Evolutionary conservation across 768 basidiomycete species (phyloP).

Genomic region (Melanogaster broomeanus): DNA sequence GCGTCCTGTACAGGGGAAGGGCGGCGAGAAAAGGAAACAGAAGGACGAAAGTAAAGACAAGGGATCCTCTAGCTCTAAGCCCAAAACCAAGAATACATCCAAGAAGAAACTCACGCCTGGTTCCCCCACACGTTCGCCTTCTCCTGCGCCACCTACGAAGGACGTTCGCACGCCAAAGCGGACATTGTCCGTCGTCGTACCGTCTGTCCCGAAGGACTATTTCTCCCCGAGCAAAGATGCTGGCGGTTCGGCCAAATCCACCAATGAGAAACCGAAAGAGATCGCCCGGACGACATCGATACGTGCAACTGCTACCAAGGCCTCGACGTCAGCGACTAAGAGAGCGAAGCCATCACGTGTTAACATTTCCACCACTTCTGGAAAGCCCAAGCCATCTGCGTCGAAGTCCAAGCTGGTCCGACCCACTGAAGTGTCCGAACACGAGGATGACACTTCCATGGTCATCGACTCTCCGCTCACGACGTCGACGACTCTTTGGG

Average conservation of each 20-base stretch:
- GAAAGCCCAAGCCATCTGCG: slow-evolving; percentile 1
- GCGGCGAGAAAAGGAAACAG: background rate
- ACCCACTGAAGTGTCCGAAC: background rate
- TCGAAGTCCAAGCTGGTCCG: background rate
- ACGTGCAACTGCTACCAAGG: slow-evolving; percentile 23
- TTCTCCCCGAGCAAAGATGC: slow-evolving; percentile 16
- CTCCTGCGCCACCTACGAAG: slow-evolving; percentile 5
- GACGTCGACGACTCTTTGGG: slow-evolving; percentile 14
- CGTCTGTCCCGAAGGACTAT: slow-evolving; percentile 26
- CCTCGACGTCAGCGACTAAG: slow-evolving; percentile 17
- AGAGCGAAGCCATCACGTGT: slow-evolving; percentile 15
- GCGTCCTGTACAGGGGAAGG: background rate
- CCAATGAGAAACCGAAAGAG: background rate
- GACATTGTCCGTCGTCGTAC: slow-evolving; percentile 30
- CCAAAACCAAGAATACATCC: background rate
- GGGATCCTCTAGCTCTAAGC: background rate
- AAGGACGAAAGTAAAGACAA: background rate
- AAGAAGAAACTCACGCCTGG: slow-evolving; percentile 3
- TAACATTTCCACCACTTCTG: slow-evolving; percentile 9
- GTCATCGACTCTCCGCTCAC: slow-evolving; percentile 6
- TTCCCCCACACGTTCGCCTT: slow-evolving; percentile 9
- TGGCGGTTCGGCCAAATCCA: background rate
- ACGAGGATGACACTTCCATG: slow-evolving; percentile 8
- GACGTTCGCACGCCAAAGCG: slow-evolving; percentile 15
- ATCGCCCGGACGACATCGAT: slow-evolving; percentile 20